Evolutionary conservation across 768 basidiomycete genomes (phyloP).

Genomic region (Pulveroboletus sp.): DNA sequence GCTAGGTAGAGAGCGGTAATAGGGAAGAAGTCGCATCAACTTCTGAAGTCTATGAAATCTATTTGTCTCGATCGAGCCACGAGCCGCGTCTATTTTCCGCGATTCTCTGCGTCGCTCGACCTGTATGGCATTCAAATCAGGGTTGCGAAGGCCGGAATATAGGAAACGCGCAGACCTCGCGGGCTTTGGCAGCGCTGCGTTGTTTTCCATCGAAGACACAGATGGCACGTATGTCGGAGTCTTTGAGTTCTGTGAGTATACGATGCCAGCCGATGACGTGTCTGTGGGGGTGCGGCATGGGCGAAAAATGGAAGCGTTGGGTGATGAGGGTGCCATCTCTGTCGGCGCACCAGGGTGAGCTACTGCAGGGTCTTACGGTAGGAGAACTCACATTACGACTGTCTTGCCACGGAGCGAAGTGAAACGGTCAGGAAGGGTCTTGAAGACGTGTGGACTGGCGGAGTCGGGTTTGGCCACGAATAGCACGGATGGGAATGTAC

Average conservation of each 20-base stretch:
- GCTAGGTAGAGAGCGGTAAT: conserved; percentile 34
- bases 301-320: conserved; percentile 74
- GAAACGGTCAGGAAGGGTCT: conserved; percentile 60
- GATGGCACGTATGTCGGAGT: conserved; percentile 52
- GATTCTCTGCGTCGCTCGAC: conserved; percentile 50
- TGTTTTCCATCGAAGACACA: conserved; percentile 80
- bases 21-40: conserved; percentile 37
- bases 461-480: neutral
- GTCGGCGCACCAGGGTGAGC: conserved; percentile 1
- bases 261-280: conserved; percentile 81
- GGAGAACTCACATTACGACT: conserved; percentile 60
- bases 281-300: conserved; percentile 55
- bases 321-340: conserved; percentile 88
- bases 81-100: conserved; percentile 44
- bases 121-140: conserved; percentile 38
- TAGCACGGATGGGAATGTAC: conserved; percentile 8
- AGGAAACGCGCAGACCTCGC: conserved; percentile 50
- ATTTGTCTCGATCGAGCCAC: conserved; percentile 55
- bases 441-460: conserved; percentile 61
- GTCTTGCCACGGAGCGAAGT: conserved; percentile 58
- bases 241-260: conserved; percentile 58
- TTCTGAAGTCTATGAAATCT: conserved; percentile 52
- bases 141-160: neutral
- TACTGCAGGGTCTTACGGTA: neutral
- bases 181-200: conserved; percentile 62